Conservation (phyloP, 805 yeast species). For the Yarrowia hollandica region DNA sequence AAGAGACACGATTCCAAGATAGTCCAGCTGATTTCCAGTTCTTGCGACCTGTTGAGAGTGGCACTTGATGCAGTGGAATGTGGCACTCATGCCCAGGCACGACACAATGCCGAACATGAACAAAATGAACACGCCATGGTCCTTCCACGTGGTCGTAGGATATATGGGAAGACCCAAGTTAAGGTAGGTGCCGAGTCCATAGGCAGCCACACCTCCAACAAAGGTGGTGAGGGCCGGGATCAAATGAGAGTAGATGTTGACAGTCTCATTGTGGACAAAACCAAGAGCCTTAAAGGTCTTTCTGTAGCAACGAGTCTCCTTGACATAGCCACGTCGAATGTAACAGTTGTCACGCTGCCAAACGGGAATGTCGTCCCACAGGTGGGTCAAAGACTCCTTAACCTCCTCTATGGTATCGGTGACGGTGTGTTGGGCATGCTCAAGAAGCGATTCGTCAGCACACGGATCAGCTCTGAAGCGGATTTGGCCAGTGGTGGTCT, state of each 20-base stretch:
- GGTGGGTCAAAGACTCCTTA: constrained; percentile 30
- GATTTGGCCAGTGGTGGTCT: not conserved
- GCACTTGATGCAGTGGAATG: constrained; percentile 65
- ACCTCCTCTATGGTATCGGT: constrained; percentile 5
- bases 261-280: constrained; percentile 68
- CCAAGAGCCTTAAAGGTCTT: constrained; percentile 52
- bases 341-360: constrained; percentile 78
- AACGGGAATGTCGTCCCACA: constrained; percentile 59
- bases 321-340: constrained; percentile 64
- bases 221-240: constrained; percentile 40
- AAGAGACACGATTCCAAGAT: constrained; percentile 69
- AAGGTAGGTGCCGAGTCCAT: constrained; percentile 25
- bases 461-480: constrained; percentile 6
- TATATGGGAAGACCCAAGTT: constrained; percentile 35
- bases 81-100: constrained; percentile 64
- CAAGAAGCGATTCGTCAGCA: not conserved
- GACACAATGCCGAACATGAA: constrained; percentile 58
- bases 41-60: constrained; percentile 58
- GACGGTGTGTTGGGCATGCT: constrained; percentile 17
- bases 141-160: constrained; percentile 44
- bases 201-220: constrained; percentile 30
- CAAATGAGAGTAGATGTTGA: constrained; percentile 69
- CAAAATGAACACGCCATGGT: constrained; percentile 52
- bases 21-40: constrained; percentile 70
- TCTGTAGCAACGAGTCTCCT: constrained; percentile 51